phyloP scores from a whole-genome alignment of 2,329 filamentous ascomycete genomes.

The Epichloe typhina region DNA sequence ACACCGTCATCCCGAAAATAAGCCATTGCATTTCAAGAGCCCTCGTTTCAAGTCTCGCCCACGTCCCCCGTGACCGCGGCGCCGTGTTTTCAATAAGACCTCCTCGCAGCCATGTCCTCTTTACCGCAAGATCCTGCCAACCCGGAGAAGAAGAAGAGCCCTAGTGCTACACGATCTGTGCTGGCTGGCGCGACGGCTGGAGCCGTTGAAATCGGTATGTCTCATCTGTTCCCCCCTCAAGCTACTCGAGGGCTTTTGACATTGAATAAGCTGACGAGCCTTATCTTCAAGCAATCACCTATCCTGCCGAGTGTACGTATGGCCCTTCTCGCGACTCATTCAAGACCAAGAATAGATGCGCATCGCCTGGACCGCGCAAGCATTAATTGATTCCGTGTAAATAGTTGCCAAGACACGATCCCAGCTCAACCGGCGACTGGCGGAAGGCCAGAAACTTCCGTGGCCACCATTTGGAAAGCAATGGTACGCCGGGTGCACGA shows the following conservation, averaged over 20 bases:
- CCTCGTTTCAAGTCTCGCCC: not conserved
- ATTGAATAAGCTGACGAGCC: not conserved
- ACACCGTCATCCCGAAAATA: not conserved
- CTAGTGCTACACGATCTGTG: slow-evolving; percentile 77
- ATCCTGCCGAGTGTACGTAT: slow-evolving; percentile 75
- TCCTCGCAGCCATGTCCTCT: slow-evolving; percentile 16
- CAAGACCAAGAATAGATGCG: not conserved
- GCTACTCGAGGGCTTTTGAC: not conserved
- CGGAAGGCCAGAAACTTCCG: slow-evolving; percentile 74
- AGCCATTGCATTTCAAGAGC: not conserved
- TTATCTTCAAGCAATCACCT: slow-evolving; percentile 55
- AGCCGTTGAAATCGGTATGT: slow-evolving; percentile 78
- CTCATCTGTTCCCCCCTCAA: not conserved
- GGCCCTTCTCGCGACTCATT: not conserved
- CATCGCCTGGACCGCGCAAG: not conserved
- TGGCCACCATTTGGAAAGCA: slow-evolving; percentile 88
- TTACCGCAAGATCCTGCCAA: slow-evolving; percentile 11
- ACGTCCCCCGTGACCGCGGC: not conserved
- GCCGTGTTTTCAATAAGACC: no score
- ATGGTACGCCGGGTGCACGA: slow-evolving; percentile 98
- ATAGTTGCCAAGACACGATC: slow-evolving; percentile 86
- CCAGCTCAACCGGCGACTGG: slow-evolving; percentile 77
- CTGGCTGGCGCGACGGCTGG: slow-evolving; percentile 88
- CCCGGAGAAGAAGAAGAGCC: slow-evolving; percentile 32
- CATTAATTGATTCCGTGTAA: not conserved